Evolutionary conservation across 768 basidiomycete genomes (phyloP).

Genomic region (Termitomyces titanicus): DNA sequence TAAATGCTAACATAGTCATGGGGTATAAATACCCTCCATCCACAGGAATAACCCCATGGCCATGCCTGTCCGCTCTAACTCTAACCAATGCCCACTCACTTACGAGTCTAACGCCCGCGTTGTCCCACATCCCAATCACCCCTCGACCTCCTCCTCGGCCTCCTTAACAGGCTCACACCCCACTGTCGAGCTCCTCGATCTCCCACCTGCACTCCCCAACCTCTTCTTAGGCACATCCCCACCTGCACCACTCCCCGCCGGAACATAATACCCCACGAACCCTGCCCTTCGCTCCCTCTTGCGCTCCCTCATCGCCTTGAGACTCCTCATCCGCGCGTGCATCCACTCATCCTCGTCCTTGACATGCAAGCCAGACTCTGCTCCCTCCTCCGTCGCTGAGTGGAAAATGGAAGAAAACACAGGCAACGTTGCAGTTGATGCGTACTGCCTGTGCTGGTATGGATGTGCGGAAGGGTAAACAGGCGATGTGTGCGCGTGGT

Average conservation of each 20-base stretch:
- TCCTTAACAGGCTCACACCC: neutral
- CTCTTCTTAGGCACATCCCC: neutral
- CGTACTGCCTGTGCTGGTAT: neutral
- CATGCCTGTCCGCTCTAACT: too few relatives aligned
- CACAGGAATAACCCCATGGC: too few relatives aligned
- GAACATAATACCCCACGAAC: neutral
- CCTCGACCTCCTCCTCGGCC: neutral
- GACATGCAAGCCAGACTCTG: too few relatives aligned
- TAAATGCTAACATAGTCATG: too few relatives aligned
- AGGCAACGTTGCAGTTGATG: neutral
- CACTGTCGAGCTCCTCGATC: neutral
- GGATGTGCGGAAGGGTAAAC: too few relatives aligned
- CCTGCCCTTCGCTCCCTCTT: slow-evolving; percentile 1
- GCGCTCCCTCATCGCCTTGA: neutral
- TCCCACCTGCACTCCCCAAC: neutral
- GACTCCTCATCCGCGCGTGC: slow-evolving; percentile 21
- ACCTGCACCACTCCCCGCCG: neutral
- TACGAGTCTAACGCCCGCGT: too few relatives aligned
- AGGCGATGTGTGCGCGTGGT: neutral
- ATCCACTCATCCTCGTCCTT: slow-evolving; percentile 23
- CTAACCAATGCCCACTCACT: too few relatives aligned
- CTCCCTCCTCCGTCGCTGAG: too few relatives aligned
- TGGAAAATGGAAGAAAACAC: neutral
- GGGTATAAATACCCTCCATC: too few relatives aligned
- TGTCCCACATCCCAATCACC: neutral